Conservation (phyloP, 306 rosid species). For the Vigna trinervia region DNA sequence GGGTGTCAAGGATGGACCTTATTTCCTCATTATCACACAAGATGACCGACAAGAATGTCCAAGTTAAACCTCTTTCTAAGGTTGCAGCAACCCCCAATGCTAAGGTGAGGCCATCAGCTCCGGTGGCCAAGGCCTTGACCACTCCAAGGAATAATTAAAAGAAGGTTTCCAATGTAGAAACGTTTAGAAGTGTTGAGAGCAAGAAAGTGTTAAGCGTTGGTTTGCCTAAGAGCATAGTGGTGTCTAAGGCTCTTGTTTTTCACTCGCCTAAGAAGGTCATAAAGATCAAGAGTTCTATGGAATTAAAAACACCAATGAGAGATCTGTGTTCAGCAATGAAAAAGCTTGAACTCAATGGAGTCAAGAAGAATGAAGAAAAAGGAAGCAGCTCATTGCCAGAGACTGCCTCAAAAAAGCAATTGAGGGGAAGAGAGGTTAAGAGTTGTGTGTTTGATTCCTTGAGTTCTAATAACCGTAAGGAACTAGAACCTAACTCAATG, state of each 20-base stretch:
- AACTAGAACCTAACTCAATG: slow-evolving; percentile 47
- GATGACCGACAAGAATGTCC: slow-evolving; percentile 47
- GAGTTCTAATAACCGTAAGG: slow-evolving; percentile 44
- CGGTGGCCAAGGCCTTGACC: slow-evolving; percentile 68
- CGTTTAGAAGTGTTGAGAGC: no score
- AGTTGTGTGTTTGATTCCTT: no score
- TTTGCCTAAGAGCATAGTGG: no score
- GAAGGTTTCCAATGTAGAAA: slow-evolving; percentile 12
- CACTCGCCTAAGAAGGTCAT: slow-evolving; percentile 60
- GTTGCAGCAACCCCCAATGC: slow-evolving; percentile 63
- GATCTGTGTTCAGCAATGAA: slow-evolving; percentile 74
- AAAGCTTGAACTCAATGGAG: slow-evolving; percentile 70
- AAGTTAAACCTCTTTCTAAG: slow-evolving; percentile 53
- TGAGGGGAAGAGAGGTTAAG: no score
- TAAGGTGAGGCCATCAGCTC: slow-evolving; percentile 63
- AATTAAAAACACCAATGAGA: slow-evolving; percentile 62
- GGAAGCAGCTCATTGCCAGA: slow-evolving; percentile 51
- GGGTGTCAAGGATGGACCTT: slow-evolving; percentile 73
- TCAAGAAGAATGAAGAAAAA: slow-evolving; percentile 60
- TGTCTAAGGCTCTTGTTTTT: no score
- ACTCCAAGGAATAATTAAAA: slow-evolving; percentile 79
- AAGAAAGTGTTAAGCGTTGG: no score
- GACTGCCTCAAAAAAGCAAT: slow-evolving; percentile 51
- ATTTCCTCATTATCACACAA: slow-evolving; percentile 71
- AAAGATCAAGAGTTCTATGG: slow-evolving; percentile 56